Conservation (phyloP, 441 rosid genomes). For the Dalechampia spathulata region DNA sequence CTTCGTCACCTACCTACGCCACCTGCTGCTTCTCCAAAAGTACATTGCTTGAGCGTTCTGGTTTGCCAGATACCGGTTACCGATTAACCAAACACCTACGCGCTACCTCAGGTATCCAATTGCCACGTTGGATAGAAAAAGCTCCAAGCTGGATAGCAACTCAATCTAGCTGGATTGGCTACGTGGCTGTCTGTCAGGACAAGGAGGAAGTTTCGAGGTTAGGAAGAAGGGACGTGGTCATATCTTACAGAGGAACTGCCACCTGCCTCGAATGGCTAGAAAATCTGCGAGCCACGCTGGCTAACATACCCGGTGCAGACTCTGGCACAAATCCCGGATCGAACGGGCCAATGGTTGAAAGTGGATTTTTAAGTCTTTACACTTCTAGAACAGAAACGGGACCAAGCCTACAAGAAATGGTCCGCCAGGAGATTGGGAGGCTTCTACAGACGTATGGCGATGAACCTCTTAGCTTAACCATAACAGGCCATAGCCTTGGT, state of each 20-base stretch:
- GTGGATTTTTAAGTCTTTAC: constrained; percentile 67
- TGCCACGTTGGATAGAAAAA: constrained; percentile 56
- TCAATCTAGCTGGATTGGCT: constrained; percentile 75
- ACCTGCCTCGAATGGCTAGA: constrained; percentile 78
- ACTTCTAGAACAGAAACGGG: constrained; percentile 31
- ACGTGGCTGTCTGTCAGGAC: constrained; percentile 77
- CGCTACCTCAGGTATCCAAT: constrained; percentile 50
- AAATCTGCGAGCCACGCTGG: constrained; percentile 57
- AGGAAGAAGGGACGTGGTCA: constrained; percentile 67
- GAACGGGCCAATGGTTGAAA: constrained; percentile 64
- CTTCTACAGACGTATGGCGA: constrained; percentile 42
- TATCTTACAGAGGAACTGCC: constrained; percentile 63
- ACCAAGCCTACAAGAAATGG: constrained; percentile 48
- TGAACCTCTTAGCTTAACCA: constrained; percentile 60
- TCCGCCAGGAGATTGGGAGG: constrained; percentile 42
- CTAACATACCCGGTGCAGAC: constrained; percentile 24
- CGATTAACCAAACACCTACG: constrained; percentile 44
- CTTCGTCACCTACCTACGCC: constrained; percentile 50
- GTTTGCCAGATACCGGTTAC: constrained; percentile 50
- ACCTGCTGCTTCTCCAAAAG: constrained; percentile 36
- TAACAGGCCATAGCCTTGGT: constrained; percentile 68
- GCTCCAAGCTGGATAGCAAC: constrained; percentile 49
- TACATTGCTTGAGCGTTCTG: constrained; percentile 34
- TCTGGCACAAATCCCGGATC: background rate
- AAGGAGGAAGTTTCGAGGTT: constrained; percentile 57